phyloP scores from a whole-genome alignment of 805 yeast genomes.

The Starmerella asiatica region DNA sequence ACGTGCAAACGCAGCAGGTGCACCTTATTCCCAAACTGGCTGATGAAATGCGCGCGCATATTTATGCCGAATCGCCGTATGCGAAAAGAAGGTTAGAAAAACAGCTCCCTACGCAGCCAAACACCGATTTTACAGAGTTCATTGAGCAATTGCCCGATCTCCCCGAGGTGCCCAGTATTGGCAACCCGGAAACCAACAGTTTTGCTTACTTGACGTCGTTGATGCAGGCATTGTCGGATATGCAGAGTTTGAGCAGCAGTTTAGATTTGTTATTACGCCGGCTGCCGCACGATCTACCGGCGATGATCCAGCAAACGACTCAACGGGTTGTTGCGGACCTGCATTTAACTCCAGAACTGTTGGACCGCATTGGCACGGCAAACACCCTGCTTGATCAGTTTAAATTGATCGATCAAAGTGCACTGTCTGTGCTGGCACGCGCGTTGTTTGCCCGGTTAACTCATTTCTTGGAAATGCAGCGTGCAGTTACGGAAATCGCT shows the following conservation, averaged over 20 bases:
- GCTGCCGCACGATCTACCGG: conserved; percentile 4
- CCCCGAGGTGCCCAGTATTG: conserved; percentile 1
- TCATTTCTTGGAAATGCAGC: conserved; percentile 55
- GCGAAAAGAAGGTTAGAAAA: conserved; percentile 16
- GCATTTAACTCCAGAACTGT: conserved; percentile 7
- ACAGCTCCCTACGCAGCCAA: background rate
- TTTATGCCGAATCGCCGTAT: conserved; percentile 43
- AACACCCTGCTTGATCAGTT: conserved; percentile 16
- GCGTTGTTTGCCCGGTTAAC: conserved; percentile 51
- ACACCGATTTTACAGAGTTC: conserved; percentile 11
- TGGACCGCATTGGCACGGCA: conserved; percentile 2
- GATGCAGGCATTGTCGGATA: conserved; percentile 43
- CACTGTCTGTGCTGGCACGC: conserved; percentile 59
- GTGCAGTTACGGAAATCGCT: conserved; percentile 47
- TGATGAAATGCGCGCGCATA: conserved; percentile 61
- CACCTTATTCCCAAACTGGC: conserved; percentile 52
- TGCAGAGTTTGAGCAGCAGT: conserved; percentile 23
- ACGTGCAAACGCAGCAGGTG: conserved; percentile 28
- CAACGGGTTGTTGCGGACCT: conserved; percentile 11
- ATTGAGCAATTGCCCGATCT: conserved; percentile 10
- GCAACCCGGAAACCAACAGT: conserved; percentile 31
- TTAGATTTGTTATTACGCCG: conserved; percentile 6
- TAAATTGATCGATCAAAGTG: conserved; percentile 21
- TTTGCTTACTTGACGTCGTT: conserved; percentile 40
- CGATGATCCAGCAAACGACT: conserved; percentile 1